Conservation (phyloP, 305 asterid genomes). For the Solanum hybrid region DNA sequence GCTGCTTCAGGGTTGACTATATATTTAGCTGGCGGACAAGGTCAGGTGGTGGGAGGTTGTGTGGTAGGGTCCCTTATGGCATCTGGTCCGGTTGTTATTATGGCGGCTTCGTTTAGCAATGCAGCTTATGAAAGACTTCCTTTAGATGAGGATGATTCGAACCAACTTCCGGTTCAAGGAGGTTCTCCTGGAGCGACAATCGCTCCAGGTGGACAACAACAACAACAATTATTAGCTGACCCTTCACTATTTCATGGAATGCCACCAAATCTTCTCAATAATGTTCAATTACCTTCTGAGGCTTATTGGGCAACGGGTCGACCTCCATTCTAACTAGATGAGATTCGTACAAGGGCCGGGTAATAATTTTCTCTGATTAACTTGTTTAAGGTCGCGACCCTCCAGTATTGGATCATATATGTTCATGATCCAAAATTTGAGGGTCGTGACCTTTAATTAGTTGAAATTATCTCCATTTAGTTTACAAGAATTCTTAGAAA, state of each 20-base stretch:
- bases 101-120: conserved; percentile 24
- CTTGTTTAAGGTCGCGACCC: background rate
- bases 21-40: conserved; percentile 25
- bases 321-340: conserved; percentile 12
- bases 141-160: conserved; percentile 15
- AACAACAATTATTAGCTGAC: conserved; percentile 7
- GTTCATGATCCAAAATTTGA: background rate
- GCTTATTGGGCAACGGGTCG: conserved; percentile 19
- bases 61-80: conserved; percentile 21
- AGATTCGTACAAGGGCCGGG: background rate
- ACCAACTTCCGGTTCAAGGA: background rate
- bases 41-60: conserved; percentile 26
- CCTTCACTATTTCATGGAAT: conserved; percentile 22
- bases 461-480: background rate
- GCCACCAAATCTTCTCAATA: conserved; percentile 17
- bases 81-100: conserved; percentile 16
- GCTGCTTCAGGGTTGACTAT: conserved; percentile 18
- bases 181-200: conserved; percentile 6
- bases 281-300: conserved; percentile 18
- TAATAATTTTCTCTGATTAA: background rate
- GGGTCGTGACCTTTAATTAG: background rate
- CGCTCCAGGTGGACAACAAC: background rate
- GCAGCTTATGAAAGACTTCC: conserved; percentile 26
- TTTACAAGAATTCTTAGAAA: background rate
- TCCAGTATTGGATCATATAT: background rate